These are phyloP conservation scores for Aspergillus sp. DNA, from an alignment of 2,329 filamentous ascomycete genomes.

Conservation along the genomic window DNA sequence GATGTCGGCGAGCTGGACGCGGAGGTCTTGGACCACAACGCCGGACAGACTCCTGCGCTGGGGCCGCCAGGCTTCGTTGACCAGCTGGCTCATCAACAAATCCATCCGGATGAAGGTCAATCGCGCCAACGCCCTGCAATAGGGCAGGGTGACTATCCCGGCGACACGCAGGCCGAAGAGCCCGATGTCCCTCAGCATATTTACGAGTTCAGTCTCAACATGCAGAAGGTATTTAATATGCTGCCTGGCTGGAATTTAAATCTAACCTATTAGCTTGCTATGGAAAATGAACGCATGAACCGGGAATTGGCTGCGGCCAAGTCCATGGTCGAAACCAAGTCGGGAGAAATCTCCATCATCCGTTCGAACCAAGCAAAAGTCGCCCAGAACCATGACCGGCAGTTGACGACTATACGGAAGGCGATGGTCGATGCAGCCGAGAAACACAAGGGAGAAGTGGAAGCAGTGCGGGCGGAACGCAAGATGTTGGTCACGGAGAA, in stretches of 20 bases:
- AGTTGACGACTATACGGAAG: slow-evolving; percentile 44
- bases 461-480: slow-evolving; percentile 44
- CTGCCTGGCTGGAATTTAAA: slow-evolving; percentile 3
- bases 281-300: slow-evolving; percentile 33
- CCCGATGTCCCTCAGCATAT: not conserved
- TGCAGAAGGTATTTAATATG: slow-evolving; percentile 17
- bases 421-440: slow-evolving; percentile 44
- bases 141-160: not conserved
- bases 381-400: slow-evolving; percentile 44
- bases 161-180: not conserved
- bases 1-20: slow-evolving; percentile 37
- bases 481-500: slow-evolving; percentile 51
- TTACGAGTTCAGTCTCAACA: slow-evolving; percentile 9
- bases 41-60: slow-evolving; percentile 5
- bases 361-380: slow-evolving; percentile 48
- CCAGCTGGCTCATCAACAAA: slow-evolving; percentile 7
- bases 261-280: slow-evolving; percentile 19
- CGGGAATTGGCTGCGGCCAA: slow-evolving; percentile 31
- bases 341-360: slow-evolving; percentile 54
- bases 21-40: slow-evolving; percentile 32
- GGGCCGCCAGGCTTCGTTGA: slow-evolving; percentile 7
- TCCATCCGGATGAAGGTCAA: slow-evolving; percentile 14
- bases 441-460: slow-evolving; percentile 47
- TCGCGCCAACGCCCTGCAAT: no score
- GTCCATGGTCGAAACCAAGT: slow-evolving; percentile 39